Evolutionary conservation across 305 asterid species (phyloP), one percentile per base, ranked within the genome.

Genomic region (Fraxinus sp.): DNA sequence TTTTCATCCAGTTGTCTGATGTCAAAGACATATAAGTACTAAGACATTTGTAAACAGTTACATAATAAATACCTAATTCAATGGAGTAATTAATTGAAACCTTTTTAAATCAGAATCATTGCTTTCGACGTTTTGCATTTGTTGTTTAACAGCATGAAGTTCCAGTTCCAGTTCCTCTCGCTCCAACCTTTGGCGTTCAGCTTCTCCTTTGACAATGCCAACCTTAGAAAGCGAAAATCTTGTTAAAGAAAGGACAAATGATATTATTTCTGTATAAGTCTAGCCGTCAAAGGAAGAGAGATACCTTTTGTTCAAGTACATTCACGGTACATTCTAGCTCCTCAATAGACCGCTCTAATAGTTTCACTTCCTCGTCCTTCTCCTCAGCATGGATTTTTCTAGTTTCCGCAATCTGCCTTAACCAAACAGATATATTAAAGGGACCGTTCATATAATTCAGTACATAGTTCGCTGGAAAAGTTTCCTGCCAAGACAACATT

Each of bases 101-200:
- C 98, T 93, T 90, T 85, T 92, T 77, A 90, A 79, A 49, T 92
- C 97, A 81, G 88, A 86, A 84, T 97, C 97, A 55, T 90, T 88
- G 89, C 81, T 83, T 87, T 89, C 55, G 18, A 93, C 88, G 32
- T 84, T 86, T 20, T 88, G 92, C 97, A 95, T 91, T 82, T 97
- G 96, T 86, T 93, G 93, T 84, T 89, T 92, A 82, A 95, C 84
- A 80, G 89, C 81, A 46, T 92, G 95, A 91, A 97, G 95, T 87
- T 97, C 99, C 84, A 91, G 88, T 89, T 97, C 98, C 85, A 97
- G 97, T 80, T 97, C 98, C 90, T 93, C 99, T 86, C 99, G 91
- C 87, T 95, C 95, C 86, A 92, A 86, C 35, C 91, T 85, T 81
- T 97, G 99, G 86, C 91, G 87, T 86, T 95, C 99, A 85, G 98